Percentiles rank a stretch among this genome's conserved stretches.
phyloP scores from a whole-genome alignment of 1,284 basidiomycete genomes.

The Ustilago xerochloae region DNA sequence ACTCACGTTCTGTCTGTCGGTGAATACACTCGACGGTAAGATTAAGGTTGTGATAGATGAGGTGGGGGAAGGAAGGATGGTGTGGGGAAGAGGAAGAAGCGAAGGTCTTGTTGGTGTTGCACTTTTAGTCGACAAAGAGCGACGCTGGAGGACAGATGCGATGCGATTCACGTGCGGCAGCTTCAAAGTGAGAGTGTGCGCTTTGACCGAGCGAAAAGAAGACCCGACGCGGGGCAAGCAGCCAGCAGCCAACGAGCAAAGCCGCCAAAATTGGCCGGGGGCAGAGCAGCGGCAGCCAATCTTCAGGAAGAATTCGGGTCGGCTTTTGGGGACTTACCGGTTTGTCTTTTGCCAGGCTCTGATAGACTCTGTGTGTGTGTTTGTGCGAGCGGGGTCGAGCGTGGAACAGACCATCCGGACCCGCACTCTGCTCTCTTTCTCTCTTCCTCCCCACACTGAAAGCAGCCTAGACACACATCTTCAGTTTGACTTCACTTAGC shows the following conservation, averaged over 20 bases:
- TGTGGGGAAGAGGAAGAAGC: constrained; percentile 7
- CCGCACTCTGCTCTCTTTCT: neutral
- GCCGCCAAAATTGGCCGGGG: neutral
- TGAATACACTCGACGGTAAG: constrained; percentile 20
- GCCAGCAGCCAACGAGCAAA: neutral
- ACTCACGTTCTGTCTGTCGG: constrained; percentile 41
- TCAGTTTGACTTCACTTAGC: neutral
- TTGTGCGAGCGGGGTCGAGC: neutral
- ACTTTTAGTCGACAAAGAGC: constrained; percentile 5
- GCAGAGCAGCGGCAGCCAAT: neutral
- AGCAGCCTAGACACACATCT: neutral
- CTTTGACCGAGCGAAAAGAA: constrained; percentile 10
- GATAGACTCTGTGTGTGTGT: too few species aligned
- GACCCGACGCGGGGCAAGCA: constrained; percentile 2
- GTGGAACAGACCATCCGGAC: neutral
- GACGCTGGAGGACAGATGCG: neutral
- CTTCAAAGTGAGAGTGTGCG: too few species aligned
- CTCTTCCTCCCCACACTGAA: neutral
- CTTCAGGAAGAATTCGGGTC: constrained; percentile 34
- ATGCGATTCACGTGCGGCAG: constrained; percentile 17
- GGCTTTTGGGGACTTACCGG: constrained; percentile 43
- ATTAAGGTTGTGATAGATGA: neutral
- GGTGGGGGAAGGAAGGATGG: constrained; percentile 4
- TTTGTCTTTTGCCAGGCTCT: neutral
- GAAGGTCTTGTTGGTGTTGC: neutral